These are phyloP conservation scores for Vararia minispora DNA, from an alignment of 768 basidiomycete genomes.

Conservation along the genomic window DNA sequence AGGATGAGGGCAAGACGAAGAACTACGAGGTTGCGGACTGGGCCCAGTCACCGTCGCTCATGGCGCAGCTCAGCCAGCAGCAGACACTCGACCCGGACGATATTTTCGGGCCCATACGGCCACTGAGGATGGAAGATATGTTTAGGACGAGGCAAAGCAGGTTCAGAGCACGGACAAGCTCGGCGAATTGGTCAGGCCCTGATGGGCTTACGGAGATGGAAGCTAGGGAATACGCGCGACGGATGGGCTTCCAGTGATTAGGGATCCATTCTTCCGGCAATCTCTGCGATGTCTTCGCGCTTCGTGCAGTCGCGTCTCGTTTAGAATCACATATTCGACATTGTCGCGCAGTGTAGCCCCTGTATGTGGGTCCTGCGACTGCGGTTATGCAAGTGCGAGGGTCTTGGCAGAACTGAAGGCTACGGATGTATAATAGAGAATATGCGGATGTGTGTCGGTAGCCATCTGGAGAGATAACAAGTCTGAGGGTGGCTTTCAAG, in stretches of 20 bases:
- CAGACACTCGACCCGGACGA: slow-evolving; percentile 84
- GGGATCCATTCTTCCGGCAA: too few relatives aligned
- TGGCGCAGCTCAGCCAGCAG: slow-evolving; percentile 69
- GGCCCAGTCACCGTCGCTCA: slow-evolving; percentile 86
- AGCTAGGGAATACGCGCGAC: slow-evolving; percentile 74
- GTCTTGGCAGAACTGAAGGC: too few relatives aligned
- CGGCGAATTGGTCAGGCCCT: slow-evolving; percentile 93
- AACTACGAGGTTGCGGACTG: slow-evolving; percentile 74
- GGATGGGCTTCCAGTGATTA: slow-evolving; percentile 80
- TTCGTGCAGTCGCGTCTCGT: too few relatives aligned
- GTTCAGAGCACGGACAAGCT: slow-evolving; percentile 85
- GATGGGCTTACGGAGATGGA: slow-evolving; percentile 80
- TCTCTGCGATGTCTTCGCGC: too few relatives aligned
- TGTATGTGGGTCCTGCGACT: too few relatives aligned
- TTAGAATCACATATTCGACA: too few relatives aligned
- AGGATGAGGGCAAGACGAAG: slow-evolving; percentile 70
- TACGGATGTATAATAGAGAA: too few relatives aligned
- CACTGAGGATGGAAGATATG: slow-evolving; percentile 86
- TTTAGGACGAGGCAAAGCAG: slow-evolving; percentile 71
- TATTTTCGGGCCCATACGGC: slow-evolving; percentile 83
- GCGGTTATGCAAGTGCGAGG: too few relatives aligned
- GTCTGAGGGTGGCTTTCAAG: too few relatives aligned
- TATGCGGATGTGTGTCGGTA: too few relatives aligned
- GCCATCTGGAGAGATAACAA: too few relatives aligned
- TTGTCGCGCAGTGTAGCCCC: too few relatives aligned